phyloP scores from a whole-genome alignment of 1,284 basidiomycete species.

The Moniliophthora roreri region DNA sequence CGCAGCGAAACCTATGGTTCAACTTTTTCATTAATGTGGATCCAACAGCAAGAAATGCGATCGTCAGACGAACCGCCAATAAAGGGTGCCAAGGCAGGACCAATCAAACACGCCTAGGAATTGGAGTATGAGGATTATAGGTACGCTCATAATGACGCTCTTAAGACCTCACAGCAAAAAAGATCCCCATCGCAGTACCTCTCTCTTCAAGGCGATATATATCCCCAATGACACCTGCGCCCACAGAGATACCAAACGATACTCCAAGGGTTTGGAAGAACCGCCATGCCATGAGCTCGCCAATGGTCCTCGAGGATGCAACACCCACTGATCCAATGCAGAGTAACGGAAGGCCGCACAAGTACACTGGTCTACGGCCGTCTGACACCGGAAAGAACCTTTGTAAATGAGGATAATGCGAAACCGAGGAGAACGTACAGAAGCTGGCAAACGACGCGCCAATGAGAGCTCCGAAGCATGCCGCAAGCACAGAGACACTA shows the following conservation, averaged over 20 bases:
- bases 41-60: not conserved
- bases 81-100: constrained; percentile 43
- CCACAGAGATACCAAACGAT: constrained; percentile 52
- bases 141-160: not conserved
- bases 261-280: constrained; percentile 65
- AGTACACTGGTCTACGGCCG: constrained; percentile 63
- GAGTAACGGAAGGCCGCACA: constrained; percentile 61
- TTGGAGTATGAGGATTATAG: not conserved
- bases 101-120: constrained; percentile 39
- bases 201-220: constrained; percentile 62
- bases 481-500: constrained; percentile 43
- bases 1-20: constrained; percentile 37
- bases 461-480: constrained; percentile 41
- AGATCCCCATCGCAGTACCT: constrained; percentile 63
- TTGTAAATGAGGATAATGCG: not conserved
- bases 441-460: constrained; percentile 55
- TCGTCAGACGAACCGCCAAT: constrained; percentile 21
- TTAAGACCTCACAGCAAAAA: constrained; percentile 47
- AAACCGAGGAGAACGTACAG: constrained; percentile 32
- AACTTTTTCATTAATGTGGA: not conserved
- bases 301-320: constrained; percentile 43
- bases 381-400: constrained; percentile 35
- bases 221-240: constrained; percentile 64
- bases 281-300: constrained; percentile 56
- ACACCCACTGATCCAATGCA: constrained; percentile 63